These are phyloP conservation scores for Solanum appendiculatum DNA, from an alignment of 257 asterid genomes.

Conservation along the genomic window DNA sequence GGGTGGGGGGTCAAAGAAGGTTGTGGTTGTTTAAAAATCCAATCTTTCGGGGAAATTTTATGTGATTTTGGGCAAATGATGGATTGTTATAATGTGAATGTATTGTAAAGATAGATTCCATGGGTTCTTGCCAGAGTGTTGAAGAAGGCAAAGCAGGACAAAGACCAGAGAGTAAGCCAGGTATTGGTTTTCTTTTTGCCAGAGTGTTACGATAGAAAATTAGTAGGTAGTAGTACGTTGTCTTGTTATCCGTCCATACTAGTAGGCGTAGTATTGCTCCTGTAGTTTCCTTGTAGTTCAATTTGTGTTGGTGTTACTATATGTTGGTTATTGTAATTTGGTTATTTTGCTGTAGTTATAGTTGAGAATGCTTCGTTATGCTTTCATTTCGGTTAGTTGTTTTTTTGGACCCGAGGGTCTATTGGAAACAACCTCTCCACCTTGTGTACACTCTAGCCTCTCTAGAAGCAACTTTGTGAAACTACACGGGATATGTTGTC, in stretches of 20 bases:
- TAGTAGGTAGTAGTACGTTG: neutral
- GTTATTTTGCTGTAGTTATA: neutral
- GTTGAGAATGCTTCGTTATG: neutral
- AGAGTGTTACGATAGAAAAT: neutral
- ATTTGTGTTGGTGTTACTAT: neutral
- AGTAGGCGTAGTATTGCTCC: neutral
- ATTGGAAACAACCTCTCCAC: neutral
- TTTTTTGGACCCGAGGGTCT: neutral
- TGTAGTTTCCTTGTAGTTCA: neutral
- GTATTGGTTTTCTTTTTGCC: neutral
- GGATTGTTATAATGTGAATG: too few relatives aligned
- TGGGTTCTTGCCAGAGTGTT: neutral
- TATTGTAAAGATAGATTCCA: neutral
- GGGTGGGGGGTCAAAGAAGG: neutral
- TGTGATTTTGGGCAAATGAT: neutral
- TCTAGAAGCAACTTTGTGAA: neutral
- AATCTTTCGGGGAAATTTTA: neutral
- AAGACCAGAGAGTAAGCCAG: neutral
- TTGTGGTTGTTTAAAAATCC: neutral
- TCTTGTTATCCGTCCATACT: neutral
- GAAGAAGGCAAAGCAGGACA: neutral
- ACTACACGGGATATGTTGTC: neutral
- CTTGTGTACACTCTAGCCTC: neutral
- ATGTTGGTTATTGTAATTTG: neutral
- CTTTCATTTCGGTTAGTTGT: neutral